Percentiles rank a stretch among this genome's conserved stretches.
These are phyloP conservation scores for Plasmopara viticola DNA, from an alignment of 352 stramenopile genomes.

Conservation along the genomic window DNA sequence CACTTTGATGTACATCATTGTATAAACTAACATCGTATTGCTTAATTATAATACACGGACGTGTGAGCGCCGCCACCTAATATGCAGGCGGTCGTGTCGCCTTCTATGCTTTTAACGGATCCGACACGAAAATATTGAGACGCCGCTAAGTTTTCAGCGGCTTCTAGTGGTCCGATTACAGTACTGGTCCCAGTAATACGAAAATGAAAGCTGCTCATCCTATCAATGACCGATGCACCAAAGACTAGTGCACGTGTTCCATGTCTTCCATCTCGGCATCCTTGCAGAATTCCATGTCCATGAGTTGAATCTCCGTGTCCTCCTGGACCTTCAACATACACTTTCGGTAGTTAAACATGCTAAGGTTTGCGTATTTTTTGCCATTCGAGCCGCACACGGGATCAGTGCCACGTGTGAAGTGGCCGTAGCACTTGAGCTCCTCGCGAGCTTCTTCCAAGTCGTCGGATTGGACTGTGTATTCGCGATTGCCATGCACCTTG, in stretches of 20 bases:
- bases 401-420: conserved; percentile 45
- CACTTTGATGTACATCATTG: too few species aligned
- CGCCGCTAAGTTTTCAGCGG: too few species aligned
- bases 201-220: background rate
- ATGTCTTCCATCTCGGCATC: conserved; percentile 29
- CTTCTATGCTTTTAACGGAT: background rate
- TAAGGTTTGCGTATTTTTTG: conserved; percentile 44
- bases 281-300: conserved; percentile 42
- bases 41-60: conserved; percentile 27
- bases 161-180: too few species aligned
- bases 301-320: conserved; percentile 22
- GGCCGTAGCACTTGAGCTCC: conserved; percentile 28
- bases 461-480: conserved; percentile 17
- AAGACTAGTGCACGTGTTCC: conserved; percentile 7
- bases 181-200: too few species aligned
- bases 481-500: conserved; percentile 25
- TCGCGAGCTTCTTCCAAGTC: conserved; percentile 20
- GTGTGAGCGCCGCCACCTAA: conserved; percentile 15
- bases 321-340: conserved; percentile 35
- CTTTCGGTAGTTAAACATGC: conserved; percentile 50
- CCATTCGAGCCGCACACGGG: conserved; percentile 53
- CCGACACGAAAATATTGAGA: too few species aligned
- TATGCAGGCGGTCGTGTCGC: conserved; percentile 3
- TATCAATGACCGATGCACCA: background rate
- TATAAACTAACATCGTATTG: conserved; percentile 18